These are phyloP conservation scores for Oryza longistaminata DNA, from an alignment of 176 grass and related monocot species.

Conservation along the genomic window DNA sequence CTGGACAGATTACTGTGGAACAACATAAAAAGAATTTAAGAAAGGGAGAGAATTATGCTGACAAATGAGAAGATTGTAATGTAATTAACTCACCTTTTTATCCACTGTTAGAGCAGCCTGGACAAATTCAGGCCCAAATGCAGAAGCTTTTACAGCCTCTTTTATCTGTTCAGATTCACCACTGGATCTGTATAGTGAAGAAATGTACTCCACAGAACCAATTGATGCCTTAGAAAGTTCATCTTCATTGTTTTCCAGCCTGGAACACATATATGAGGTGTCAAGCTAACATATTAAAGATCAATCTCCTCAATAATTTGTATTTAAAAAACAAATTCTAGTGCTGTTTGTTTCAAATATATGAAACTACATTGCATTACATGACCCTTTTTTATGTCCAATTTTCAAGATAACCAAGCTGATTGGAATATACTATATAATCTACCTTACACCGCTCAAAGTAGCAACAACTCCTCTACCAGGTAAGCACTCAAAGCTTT, in stretches of 20 bases:
- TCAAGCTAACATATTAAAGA: conserved; percentile 29
- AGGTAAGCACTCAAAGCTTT: conserved; percentile 93
- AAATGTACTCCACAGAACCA: conserved; percentile 94
- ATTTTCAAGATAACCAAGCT: neutral
- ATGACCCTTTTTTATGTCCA: neutral
- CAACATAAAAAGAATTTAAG: conserved; percentile 4
- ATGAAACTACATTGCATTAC: conserved; percentile 4
- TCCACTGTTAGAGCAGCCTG: conserved; percentile 91
- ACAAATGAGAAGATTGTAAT: conserved; percentile 24
- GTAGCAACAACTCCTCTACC: conserved; percentile 92
- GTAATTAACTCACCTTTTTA: conserved; percentile 63
- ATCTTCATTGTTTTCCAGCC: conserved; percentile 47
- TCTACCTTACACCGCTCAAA: conserved; percentile 73
- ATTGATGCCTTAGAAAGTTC: conserved; percentile 77
- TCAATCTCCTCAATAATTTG: conserved; percentile 1
- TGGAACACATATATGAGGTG: conserved; percentile 36
- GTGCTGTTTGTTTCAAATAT: neutral
- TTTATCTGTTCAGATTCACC: conserved; percentile 84
- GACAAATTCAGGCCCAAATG: conserved; percentile 86
- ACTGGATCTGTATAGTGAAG: conserved; percentile 70
- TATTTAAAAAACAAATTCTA: neutral
- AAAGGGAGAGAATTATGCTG: neutral
- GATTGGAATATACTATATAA: conserved; percentile 28
- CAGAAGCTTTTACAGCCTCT: conserved; percentile 63
- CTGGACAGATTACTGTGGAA: neutral